Percentiles rank a stretch among this genome's conserved stretches.
phyloP scores from a whole-genome alignment of 2,329 filamentous ascomycete genomes.

The Xylariaceae sp. region DNA sequence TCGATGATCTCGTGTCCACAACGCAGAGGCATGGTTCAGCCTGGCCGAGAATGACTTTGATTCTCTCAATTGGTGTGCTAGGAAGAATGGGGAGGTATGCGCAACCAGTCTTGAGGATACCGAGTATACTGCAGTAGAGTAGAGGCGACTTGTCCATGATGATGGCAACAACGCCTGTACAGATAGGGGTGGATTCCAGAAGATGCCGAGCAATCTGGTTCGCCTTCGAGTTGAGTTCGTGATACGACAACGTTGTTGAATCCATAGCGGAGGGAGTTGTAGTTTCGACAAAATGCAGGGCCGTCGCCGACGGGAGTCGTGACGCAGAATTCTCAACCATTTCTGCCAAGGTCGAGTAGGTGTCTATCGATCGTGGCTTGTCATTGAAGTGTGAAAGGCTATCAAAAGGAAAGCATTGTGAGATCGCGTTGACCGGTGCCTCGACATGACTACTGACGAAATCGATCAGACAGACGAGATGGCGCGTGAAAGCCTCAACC shows the following conservation, averaged over 20 bases:
- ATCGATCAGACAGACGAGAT: constrained; percentile 51
- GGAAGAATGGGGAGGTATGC: constrained; percentile 77
- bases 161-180: constrained; percentile 62
- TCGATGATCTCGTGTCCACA: constrained; percentile 32
- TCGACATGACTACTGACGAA: constrained; percentile 30
- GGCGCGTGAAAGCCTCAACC: constrained; percentile 50
- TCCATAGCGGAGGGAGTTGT: constrained; percentile 36
- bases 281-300: constrained; percentile 58
- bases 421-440: constrained; percentile 24
- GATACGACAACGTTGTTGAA: constrained; percentile 53
- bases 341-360: constrained; percentile 42
- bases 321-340: constrained; percentile 51
- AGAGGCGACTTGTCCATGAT: constrained; percentile 70
- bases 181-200: constrained; percentile 38
- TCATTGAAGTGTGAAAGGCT: constrained; percentile 48
- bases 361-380: constrained; percentile 31
- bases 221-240: constrained; percentile 55
- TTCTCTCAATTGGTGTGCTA: constrained; percentile 58
- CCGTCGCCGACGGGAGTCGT: constrained; percentile 47
- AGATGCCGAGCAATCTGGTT: constrained; percentile 60
- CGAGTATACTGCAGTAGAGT: constrained; percentile 71
- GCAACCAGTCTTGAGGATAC: constrained; percentile 66
- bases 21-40: constrained; percentile 47
- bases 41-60: constrained; percentile 57
- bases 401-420: constrained; percentile 27